Base-by-base conservation (phyloP, 208 protist species). In the Porcisia hertigi region DNA sequence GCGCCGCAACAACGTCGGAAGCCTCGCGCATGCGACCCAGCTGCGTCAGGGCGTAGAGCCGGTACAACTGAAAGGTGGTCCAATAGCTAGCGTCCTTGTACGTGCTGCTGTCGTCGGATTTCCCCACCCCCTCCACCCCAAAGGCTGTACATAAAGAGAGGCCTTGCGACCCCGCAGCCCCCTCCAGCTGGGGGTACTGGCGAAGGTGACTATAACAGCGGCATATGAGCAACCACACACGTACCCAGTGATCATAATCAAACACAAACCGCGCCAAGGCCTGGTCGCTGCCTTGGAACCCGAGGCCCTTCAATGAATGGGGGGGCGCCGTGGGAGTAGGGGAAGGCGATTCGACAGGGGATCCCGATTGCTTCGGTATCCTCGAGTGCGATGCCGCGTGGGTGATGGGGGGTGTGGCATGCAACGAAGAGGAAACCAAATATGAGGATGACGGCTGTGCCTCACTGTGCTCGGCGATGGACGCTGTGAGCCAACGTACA, bases 211-310 rank as follows among this genome's bases (percentile, higher is more conserved):
- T 12, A 60, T 82, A 82, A 54, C 78, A 82, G 64, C 73, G 78
- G 53, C 78, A 82, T 62, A 82, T 62, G 47, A 82, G 78, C 49
- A 70, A 41, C 79, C 79, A 83, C 49, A 79, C 79, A 39, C 53
- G 52, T 25, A 71, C 49, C 79, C 73, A 79, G 69, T 83, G 18
- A 18, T 70, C 63, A 39, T 66, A 82, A 47, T 34, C 53, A 69
- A 71, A 71, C 59, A 70, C 36, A 64, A 66, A 57, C 14, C 67
- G 70, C 36, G 45, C 30, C 59, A 54, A 36, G 60, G 41, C 69
- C 53, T 66, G 43, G 14, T 34, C 39, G 58, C 39, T 57, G 65
- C n/a, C 23, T 41, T 73, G 45, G 41, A 71, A 60, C 34, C 65
- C 62, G 65, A 60, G 63, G 39, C 62, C 64, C 52, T 47, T 63